phyloP scores from a whole-genome alignment of 116 monocot species.

The Papilionanthe hybrid region DNA sequence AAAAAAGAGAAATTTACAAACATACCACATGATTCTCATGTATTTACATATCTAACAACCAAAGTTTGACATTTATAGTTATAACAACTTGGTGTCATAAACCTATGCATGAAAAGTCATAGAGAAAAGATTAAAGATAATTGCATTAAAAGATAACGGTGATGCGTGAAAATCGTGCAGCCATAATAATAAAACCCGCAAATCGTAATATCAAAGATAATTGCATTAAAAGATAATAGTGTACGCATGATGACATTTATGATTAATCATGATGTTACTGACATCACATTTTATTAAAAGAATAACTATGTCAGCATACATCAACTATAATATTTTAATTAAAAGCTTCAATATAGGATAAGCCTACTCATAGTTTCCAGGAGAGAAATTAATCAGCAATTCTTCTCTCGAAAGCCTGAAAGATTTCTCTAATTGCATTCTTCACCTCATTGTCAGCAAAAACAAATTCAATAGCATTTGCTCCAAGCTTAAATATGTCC shows the following conservation, averaged over 20 bases:
- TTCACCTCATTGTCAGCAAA: slow-evolving; percentile 70
- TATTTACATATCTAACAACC: too few relatives aligned
- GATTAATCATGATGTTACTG: not conserved
- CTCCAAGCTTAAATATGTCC: slow-evolving; percentile 60
- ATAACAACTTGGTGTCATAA: too few relatives aligned
- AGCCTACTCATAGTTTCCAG: not conserved
- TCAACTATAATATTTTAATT: not conserved
- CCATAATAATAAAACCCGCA: not conserved
- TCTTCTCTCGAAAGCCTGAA: slow-evolving; percentile 31
- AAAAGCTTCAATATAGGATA: not conserved
- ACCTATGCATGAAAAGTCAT: too few relatives aligned
- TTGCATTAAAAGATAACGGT: too few relatives aligned
- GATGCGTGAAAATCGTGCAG: not conserved
- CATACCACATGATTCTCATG: too few relatives aligned
- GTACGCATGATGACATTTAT: not conserved
- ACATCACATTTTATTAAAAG: not conserved
- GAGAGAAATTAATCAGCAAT: slow-evolving; percentile 9
- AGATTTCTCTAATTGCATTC: slow-evolving; percentile 43
- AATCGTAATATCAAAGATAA: not conserved
- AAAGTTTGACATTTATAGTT: too few relatives aligned
- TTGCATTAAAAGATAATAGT: not conserved
- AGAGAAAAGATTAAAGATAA: too few relatives aligned
- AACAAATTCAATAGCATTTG: slow-evolving; percentile 37
- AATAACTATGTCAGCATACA: not conserved
- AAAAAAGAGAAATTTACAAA: too few relatives aligned